These are phyloP conservation scores for Penicillium sp. DNA, from an alignment of 2,329 filamentous ascomycete species.

Conservation along the genomic window DNA sequence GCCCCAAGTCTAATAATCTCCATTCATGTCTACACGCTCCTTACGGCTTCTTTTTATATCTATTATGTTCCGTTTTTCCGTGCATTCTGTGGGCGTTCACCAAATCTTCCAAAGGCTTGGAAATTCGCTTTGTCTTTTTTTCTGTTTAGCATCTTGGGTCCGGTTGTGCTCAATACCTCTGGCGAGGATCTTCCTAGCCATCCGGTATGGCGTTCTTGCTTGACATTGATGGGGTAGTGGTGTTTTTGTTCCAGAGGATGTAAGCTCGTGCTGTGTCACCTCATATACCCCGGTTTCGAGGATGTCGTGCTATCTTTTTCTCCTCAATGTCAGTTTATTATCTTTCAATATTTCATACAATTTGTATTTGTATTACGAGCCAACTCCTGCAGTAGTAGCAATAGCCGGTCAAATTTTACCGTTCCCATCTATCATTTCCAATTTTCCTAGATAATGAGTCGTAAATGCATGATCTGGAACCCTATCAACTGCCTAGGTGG, in stretches of 20 bases:
- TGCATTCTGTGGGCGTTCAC: constrained; percentile 38
- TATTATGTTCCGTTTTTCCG: constrained; percentile 15
- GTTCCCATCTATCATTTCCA: not conserved
- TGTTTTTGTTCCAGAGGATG: constrained; percentile 30
- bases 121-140: constrained; percentile 5
- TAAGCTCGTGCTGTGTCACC: constrained; percentile 23
- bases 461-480: too few species aligned
- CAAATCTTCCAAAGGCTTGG: constrained; percentile 22
- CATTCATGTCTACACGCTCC: not conserved
- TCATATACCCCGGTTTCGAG: constrained; percentile 36
- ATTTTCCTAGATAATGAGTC: not conserved
- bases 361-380: not conserved
- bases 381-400: not conserved
- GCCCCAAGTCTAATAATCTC: constrained; percentile 12
- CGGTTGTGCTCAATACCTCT: constrained; percentile 1
- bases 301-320: constrained; percentile 5
- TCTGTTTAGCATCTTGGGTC: constrained; percentile 18
- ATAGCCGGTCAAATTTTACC: not conserved
- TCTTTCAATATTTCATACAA: not conserved
- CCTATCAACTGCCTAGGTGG: too few species aligned
- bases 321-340: not conserved
- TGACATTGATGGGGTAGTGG: constrained; percentile 29
- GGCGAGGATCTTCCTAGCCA: constrained; percentile 12
- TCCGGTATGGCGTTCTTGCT: constrained; percentile 33
- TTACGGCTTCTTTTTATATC: constrained; percentile 1